Conservation (phyloP, 495 filamentous ascomycete species). For the Penicillium soppii region DNA sequence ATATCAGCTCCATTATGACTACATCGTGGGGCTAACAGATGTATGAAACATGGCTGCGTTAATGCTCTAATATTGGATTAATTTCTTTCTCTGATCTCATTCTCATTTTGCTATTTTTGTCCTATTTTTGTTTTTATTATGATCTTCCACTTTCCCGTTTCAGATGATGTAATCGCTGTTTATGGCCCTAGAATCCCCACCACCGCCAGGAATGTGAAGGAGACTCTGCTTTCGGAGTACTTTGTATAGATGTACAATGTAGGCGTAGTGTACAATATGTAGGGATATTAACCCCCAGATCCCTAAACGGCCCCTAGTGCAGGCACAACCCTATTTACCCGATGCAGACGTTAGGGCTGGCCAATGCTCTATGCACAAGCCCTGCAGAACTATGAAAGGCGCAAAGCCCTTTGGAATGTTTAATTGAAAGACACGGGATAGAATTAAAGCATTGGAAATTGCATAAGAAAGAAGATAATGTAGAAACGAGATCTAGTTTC, state of each 20-base stretch:
- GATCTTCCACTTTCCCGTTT: not conserved
- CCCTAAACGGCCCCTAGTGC: conserved; percentile 6
- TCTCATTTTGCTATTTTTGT: not conserved
- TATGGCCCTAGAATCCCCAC: not conserved
- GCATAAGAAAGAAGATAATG: not conserved
- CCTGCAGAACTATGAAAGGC: conserved; percentile 19
- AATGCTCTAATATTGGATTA: too few species aligned
- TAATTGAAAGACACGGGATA: not conserved
- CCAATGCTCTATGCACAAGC: conserved; percentile 17
- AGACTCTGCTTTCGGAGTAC: not conserved
- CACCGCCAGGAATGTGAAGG: not conserved
- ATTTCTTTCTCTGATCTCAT: conserved; percentile 14
- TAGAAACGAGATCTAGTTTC: too few species aligned
- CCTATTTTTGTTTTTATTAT: not conserved
- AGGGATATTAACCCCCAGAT: too few species aligned
- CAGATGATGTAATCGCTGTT: not conserved
- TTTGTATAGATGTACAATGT: not conserved
- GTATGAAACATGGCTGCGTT: too few species aligned
- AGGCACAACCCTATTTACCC: conserved; percentile 26
- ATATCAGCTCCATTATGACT: too few species aligned
- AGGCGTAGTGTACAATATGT: too few species aligned
- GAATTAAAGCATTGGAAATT: not conserved
- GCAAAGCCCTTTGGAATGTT: conserved; percentile 1
- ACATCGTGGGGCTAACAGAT: too few species aligned
- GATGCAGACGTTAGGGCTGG: conserved; percentile 25